Base-by-base conservation (phyloP, 169 alveolate genomes). In the Cystoisospora suis region DNA sequence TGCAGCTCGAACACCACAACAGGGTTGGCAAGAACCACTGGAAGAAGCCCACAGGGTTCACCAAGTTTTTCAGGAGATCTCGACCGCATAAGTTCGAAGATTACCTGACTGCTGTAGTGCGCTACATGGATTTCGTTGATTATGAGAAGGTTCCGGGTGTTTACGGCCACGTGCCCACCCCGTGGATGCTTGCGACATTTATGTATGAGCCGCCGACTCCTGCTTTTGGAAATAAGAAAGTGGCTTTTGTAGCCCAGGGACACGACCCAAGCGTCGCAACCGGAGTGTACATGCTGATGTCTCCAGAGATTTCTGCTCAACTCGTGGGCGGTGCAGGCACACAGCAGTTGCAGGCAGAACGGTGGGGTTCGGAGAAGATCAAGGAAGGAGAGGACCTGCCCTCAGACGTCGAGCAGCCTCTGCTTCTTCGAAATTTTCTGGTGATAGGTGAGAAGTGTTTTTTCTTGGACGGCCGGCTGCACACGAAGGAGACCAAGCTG, bases 381-480 rank as follows among this genome's bases (percentile, higher is more conserved):
- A 72, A 17, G 47, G 83, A 72, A 2, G 83, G 56, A 17, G 45
- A 27, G 20, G 58, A 34, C 36, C 27, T 72, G 47, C 47, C 29
- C 3, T 23, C 42, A 7, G 6, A 9, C 34, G 77, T n/a, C 34
- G 77, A 65, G n/a, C 77, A 65, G 40, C 77, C 77, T 65, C 42
- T 65, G 77, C 77, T 65, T 23, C 77, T 65, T 15, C 46, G 56
- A 4, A 72, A 12, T 17, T 72, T 72, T 56, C 15, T 38, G 47
- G 23, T 5, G 3, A 5, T 72, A 0, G 83, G 42, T 9, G 58
- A 38, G 3, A 53, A 6, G 15, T 72, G 83, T 38, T n/a, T 38
- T 12, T 72, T 34, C 32, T 56, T 72, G 17, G 83, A 72, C 42
- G 83, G 83, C 83, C 15, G 83, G 42, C 53, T 72, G 47, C 56